Conservation (phyloP, 2,329 filamentous ascomycete species). For the Fusarium mundagurra region DNA sequence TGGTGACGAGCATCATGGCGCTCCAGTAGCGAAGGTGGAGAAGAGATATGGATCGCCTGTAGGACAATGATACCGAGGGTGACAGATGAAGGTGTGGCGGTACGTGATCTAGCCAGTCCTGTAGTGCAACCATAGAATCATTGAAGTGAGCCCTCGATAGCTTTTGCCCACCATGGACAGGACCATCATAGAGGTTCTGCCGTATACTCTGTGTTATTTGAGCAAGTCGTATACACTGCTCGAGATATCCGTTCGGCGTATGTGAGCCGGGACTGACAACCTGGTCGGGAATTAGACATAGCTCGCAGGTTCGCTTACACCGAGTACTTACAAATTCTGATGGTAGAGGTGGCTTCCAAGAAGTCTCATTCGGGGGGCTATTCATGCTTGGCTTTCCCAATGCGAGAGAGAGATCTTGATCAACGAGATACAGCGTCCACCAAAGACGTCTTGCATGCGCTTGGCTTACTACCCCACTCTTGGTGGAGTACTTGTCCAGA, state of each 20-base stretch:
- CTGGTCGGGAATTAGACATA: accelerated
- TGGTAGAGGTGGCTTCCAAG: neutral
- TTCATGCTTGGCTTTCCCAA: neutral
- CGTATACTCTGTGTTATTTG: neutral
- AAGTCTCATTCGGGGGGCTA: accelerated
- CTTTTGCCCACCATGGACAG: neutral
- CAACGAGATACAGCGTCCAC: neutral
- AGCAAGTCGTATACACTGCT: neutral
- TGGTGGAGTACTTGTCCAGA: neutral
- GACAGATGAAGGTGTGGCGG: neutral
- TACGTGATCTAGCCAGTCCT: neutral
- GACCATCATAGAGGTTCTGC: neutral
- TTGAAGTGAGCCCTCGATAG: neutral
- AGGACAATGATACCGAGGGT: neutral
- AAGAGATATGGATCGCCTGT: neutral
- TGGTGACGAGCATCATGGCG: neutral
- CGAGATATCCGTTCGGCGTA: neutral
- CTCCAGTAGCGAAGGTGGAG: neutral
- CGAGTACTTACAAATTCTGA: neutral
- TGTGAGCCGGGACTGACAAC: neutral
- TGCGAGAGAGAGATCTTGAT: neutral
- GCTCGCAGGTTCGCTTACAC: too few species aligned
- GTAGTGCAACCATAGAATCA: accelerated
- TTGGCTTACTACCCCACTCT: neutral
- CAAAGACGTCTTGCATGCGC: accelerated